Percentiles rank a stretch among this genome's conserved stretches.
Conservation (phyloP, 2,329 filamentous ascomycete genomes). For the Chaetomiaceae sp. region DNA sequence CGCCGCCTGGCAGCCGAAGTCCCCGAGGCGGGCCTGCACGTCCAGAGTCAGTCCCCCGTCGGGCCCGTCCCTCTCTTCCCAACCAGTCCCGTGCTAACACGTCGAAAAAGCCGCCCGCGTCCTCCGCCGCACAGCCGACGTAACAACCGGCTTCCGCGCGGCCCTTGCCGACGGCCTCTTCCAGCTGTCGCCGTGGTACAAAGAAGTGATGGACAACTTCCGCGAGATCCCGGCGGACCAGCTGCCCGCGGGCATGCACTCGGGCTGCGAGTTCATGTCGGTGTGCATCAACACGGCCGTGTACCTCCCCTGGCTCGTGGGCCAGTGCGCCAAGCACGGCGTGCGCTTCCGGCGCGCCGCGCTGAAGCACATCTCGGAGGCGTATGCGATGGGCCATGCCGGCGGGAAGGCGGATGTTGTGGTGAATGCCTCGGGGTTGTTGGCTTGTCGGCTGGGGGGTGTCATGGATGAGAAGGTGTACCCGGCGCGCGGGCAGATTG, state of each 20-base stretch:
- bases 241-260: constrained; percentile 62
- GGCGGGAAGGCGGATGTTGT: constrained; percentile 61
- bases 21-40: constrained; percentile 76
- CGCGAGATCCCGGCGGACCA: constrained; percentile 54
- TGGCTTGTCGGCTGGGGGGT: constrained; percentile 71
- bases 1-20: constrained; percentile 57
- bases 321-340: constrained; percentile 71
- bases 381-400: constrained; percentile 54
- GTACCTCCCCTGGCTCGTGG: constrained; percentile 81
- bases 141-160: constrained; percentile 29
- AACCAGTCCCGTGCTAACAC: not conserved
- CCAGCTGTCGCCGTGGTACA: constrained; percentile 67
- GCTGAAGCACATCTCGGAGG: constrained; percentile 69
- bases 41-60: constrained; percentile 52
- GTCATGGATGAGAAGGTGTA: constrained; percentile 70
- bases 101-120: constrained; percentile 43
- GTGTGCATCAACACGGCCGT: constrained; percentile 88
- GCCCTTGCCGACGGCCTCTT: constrained; percentile 61
- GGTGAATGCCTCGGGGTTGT: constrained; percentile 81
- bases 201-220: constrained; percentile 67
- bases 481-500: constrained; percentile 77
- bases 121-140: constrained; percentile 60
- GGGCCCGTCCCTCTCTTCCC: not conserved
- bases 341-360: constrained; percentile 61
- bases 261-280: constrained; percentile 71